Evolutionary conservation across 177 flowering plant species (phyloP), one percentile per base, ranked within the genome.

Genomic region (Vitis hybrid): DNA sequence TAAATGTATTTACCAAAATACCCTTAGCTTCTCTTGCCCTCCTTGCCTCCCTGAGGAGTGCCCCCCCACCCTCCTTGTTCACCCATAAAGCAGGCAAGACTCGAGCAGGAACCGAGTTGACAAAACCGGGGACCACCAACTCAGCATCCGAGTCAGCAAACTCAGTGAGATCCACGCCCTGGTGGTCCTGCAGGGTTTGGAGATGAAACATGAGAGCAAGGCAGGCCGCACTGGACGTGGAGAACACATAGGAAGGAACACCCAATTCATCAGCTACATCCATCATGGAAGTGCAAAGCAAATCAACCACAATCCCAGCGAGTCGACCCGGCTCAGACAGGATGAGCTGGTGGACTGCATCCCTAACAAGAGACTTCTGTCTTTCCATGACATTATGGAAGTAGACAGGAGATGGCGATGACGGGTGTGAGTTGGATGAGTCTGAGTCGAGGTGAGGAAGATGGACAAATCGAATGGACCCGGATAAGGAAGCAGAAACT

Each of bases 301-400:
- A 32, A 26, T 76, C 80, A 6, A 77, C 6, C n/a, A 81, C 75
- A 32, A 80, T 60, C 3, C 79, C 82, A 11, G 69, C 82, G 30
- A 78, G 76, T 39, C n/a, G 59, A 3, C 48, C 45, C 8, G 45
- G 6, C 45, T 39, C 45, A 14, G 51, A 23, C 19, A 2, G 60
- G 52, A 59, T 8, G 59, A 49, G 56, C 34, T 56, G 19, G 59
- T 11, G 11, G 70, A 77, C 65, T 1, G 74, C 70, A 11, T 75
- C 62, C 19, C 58, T 71, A 55, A 80, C 73, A 1, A 15, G 61
- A 17, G 70, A 30, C 66, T 71, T 79, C 26, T 71, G 62, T 39
- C 2, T n/a, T 0, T 70, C 74, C 6, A 73, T 51, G 60, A 39
- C 8, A 5, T 39, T 5, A 39, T 26, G 30, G 30, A 39, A 39